phyloP scores from a whole-genome alignment of 192 early-diverging fungal genomes.

The Jimgerdemannia flammicorona region DNA sequence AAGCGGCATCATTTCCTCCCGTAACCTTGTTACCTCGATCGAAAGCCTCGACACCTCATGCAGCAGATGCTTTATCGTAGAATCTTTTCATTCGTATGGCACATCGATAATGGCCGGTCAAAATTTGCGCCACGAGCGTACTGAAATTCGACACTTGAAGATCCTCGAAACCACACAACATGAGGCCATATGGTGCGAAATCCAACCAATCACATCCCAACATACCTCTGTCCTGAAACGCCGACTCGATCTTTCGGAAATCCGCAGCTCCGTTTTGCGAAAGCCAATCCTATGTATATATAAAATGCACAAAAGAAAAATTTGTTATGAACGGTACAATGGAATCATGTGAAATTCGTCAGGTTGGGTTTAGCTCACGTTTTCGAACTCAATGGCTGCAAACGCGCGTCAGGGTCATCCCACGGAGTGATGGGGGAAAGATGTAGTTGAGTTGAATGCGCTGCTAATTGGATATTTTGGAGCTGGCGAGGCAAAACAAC shows the following conservation, averaged over 20 bases:
- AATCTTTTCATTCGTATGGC: conserved; percentile 8
- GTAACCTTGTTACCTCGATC: conserved; percentile 34
- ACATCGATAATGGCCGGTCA: background rate
- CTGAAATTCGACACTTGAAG: background rate
- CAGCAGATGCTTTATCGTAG: conserved; percentile 29
- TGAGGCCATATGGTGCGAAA: too few species aligned
- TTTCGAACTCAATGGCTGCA: conserved; percentile 52
- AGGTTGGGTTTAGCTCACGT: conserved; percentile 29
- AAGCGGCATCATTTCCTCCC: conserved; percentile 35
- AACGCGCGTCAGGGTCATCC: too few species aligned
- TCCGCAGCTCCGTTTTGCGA: conserved; percentile 41
- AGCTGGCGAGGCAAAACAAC: background rate
- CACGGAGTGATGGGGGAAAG: background rate
- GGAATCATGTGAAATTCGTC: background rate
- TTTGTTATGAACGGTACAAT: too few species aligned
- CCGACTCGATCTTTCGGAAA: conserved; percentile 41
- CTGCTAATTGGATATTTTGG: too few species aligned
- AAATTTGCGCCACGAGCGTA: background rate
- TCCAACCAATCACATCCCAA: background rate
- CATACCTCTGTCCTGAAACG: conserved; percentile 44
- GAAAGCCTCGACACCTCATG: conserved; percentile 37
- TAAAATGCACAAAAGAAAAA: background rate
- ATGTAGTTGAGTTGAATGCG: too few species aligned
- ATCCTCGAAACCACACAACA: too few species aligned
- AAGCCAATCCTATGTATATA: conserved; percentile 31